phyloP scores from a whole-genome alignment of 2,329 filamentous ascomycete species.

The Fusarium sp. region DNA sequence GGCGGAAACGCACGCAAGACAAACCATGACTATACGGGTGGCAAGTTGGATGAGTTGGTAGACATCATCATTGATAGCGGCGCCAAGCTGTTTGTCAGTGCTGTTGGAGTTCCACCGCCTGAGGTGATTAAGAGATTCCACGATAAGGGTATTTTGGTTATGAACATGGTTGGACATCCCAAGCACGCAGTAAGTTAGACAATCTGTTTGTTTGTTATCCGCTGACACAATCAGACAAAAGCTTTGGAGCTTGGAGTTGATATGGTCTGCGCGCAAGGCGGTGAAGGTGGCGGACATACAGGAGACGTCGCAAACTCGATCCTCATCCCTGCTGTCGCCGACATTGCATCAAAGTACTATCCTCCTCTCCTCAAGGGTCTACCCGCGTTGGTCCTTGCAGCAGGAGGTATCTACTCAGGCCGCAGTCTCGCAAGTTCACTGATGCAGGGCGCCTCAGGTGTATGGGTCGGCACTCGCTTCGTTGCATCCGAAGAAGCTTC shows the following conservation, averaged over 20 bases:
- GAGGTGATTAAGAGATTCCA: conserved; percentile 81
- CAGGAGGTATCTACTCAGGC: conserved; percentile 88
- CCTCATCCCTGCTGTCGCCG: conserved; percentile 86
- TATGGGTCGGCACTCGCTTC: conserved; percentile 96
- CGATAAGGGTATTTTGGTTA: conserved; percentile 81
- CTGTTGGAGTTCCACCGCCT: conserved; percentile 86
- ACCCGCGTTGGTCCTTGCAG: conserved; percentile 84
- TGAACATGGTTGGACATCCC: conserved; percentile 98
- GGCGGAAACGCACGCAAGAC: conserved; percentile 86
- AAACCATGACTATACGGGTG: conserved; percentile 95
- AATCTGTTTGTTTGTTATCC: background rate
- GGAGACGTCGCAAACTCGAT: conserved; percentile 88
- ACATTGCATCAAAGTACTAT: conserved; percentile 79
- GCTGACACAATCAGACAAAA: conserved; percentile 61
- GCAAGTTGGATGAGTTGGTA: conserved; percentile 87
- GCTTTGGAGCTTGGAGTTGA: conserved; percentile 88
- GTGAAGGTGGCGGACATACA: conserved; percentile 93
- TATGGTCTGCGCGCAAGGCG: conserved; percentile 91
- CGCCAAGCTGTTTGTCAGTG: conserved; percentile 86
- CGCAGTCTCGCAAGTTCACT: conserved; percentile 81
- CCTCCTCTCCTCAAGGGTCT: conserved; percentile 76
- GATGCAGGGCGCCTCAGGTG: conserved; percentile 88
- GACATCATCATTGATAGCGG: conserved; percentile 86
- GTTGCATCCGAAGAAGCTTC: conserved; percentile 85
- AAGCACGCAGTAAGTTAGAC: conserved; percentile 74